A percentile compares a stretch with the other conserved stretches of the same genome.
phyloP scores from a whole-genome alignment of 371 early-diverging fungal species.

The Rhizomucor miehei region DNA sequence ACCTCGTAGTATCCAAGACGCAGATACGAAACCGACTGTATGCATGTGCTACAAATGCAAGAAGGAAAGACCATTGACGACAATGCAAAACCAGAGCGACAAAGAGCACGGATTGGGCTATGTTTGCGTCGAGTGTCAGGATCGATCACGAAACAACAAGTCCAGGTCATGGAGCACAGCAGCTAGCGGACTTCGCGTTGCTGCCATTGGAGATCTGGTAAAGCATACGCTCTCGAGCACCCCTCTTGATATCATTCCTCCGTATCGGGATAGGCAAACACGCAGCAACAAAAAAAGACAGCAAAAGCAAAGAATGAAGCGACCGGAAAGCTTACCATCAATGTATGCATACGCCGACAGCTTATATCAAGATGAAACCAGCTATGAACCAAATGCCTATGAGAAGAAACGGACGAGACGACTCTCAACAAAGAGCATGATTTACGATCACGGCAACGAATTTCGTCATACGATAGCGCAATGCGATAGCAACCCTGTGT shows the following conservation, averaged over 20 bases:
- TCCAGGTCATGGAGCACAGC: conserved; percentile 1
- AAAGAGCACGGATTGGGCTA: background rate
- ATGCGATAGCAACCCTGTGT: no score
- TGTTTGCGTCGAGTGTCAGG: background rate
- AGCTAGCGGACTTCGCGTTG: conserved; percentile 2
- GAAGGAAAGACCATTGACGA: background rate
- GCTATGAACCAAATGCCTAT: background rate
- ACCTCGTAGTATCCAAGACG: no score
- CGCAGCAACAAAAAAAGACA: conserved; percentile 1
- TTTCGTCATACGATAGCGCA: no score
- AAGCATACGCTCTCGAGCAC: conserved; percentile 11
- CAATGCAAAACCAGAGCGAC: no score
- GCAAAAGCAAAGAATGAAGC: conserved; percentile 4
- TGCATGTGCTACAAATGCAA: conserved; percentile 15
- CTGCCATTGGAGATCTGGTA: conserved; percentile 9
- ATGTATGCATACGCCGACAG: background rate
- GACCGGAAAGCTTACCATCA: conserved; percentile 12
- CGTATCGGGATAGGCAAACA: background rate
- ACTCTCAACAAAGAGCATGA: background rate
- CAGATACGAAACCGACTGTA: background rate
- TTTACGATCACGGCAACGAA: no score
- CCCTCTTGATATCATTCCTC: background rate
- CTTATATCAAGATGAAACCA: background rate
- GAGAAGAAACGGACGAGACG: background rate
- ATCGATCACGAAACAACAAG: background rate